Conservation (phyloP, 768 basidiomycete species). For the Suillus spraguei region DNA sequence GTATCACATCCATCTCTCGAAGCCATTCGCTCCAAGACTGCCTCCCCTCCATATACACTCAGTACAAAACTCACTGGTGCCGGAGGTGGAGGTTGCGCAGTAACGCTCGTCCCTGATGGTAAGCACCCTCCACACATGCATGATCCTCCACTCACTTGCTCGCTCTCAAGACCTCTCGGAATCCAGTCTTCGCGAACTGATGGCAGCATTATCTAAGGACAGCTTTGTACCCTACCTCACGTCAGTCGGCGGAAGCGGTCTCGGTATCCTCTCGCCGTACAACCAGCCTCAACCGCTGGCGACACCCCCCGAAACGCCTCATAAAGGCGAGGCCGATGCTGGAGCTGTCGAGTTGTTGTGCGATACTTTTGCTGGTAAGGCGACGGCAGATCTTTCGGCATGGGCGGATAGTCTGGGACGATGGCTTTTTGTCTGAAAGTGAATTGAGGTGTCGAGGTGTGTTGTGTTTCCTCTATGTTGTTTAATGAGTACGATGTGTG, state of each 20-base stretch:
- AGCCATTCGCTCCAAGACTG: slow-evolving; percentile 71
- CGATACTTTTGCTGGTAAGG: slow-evolving; percentile 29
- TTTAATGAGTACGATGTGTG: not conserved
- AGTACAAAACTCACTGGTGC: slow-evolving; percentile 97
- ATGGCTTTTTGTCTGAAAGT: slow-evolving; percentile 41
- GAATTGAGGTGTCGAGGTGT: not conserved
- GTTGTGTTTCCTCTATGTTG: not conserved
- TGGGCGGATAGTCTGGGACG: slow-evolving; percentile 41
- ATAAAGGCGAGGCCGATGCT: slow-evolving; percentile 2
- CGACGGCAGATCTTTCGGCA: slow-evolving; percentile 29
- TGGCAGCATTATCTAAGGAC: slow-evolving; percentile 47
- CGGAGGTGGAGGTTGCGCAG: slow-evolving; percentile 97
- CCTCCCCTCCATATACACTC: slow-evolving; percentile 62
- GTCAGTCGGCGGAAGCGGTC: slow-evolving; percentile 89
- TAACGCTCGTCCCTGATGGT: slow-evolving; percentile 95
- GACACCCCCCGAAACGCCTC: slow-evolving; percentile 33
- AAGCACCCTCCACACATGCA: slow-evolving; percentile 28
- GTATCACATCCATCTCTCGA: slow-evolving; percentile 93
- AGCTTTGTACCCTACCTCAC: slow-evolving; percentile 88
- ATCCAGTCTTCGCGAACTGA: slow-evolving; percentile 57
- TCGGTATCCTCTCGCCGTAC: slow-evolving; percentile 79
- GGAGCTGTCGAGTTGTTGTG: slow-evolving; percentile 14
- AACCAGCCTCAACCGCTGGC: slow-evolving; percentile 36
- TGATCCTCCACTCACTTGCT: not conserved
- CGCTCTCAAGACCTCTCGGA: slow-evolving; percentile 69